Percentiles rank a stretch among this genome's conserved stretches.
phyloP scores from a whole-genome alignment of 768 basidiomycete species.

The Symmetrospora coprosmae region DNA sequence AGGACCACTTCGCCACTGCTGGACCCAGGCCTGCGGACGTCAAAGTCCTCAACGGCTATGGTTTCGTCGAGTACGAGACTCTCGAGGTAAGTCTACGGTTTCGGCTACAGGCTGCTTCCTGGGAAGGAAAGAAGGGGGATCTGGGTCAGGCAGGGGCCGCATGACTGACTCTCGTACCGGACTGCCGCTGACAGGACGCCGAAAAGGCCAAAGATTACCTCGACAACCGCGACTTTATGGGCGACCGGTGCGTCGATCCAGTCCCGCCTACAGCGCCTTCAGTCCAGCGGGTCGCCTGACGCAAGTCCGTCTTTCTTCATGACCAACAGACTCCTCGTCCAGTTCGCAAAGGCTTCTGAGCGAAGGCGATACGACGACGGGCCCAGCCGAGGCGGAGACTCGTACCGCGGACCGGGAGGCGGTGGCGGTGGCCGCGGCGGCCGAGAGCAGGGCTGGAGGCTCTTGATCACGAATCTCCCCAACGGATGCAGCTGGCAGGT shows the following conservation, averaged over 20 bases:
- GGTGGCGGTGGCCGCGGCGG: slow-evolving; percentile 45
- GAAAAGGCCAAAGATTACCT: slow-evolving; percentile 80
- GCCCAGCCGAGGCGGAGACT: slow-evolving; percentile 43
- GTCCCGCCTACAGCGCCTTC: too few species aligned
- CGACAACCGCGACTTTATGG: slow-evolving; percentile 61
- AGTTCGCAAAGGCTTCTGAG: slow-evolving; percentile 73
- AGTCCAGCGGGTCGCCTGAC: neutral
- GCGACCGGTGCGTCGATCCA: slow-evolving; percentile 53
- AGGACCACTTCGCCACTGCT: slow-evolving; percentile 24
- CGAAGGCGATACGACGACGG: slow-evolving; percentile 51
- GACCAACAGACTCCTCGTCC: slow-evolving; percentile 65
- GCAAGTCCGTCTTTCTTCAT: neutral
- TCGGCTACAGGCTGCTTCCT: too few species aligned
- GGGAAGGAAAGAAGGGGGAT: too few species aligned
- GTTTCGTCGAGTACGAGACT: slow-evolving; percentile 91
- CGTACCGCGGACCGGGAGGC: slow-evolving; percentile 44
- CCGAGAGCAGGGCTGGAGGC: slow-evolving; percentile 40
- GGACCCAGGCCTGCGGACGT: slow-evolving; percentile 28
- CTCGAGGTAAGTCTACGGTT: slow-evolving; percentile 55
- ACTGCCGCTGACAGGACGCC: slow-evolving; percentile 52
- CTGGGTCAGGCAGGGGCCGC: too few species aligned
- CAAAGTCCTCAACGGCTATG: slow-evolving; percentile 50
- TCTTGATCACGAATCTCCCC: slow-evolving; percentile 76
- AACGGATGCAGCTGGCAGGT: slow-evolving; percentile 99
- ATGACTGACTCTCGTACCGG: too few species aligned